These are phyloP conservation scores for Trichoderma harzianum DNA, from an alignment of 2,329 filamentous ascomycete species.

Conservation along the genomic window DNA sequence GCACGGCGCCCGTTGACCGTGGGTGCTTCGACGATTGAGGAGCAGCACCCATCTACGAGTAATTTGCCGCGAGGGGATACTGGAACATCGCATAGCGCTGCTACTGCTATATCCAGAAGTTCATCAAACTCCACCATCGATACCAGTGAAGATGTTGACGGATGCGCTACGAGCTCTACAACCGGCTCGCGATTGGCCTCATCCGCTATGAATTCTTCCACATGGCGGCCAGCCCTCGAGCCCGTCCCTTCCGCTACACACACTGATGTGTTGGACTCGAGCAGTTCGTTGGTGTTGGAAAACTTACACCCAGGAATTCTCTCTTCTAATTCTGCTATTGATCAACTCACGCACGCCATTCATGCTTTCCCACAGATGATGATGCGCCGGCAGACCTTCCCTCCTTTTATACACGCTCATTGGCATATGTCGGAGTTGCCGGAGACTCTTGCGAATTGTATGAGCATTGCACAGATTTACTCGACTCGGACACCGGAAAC, in stretches of 20 bases:
- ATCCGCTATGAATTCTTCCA: neutral
- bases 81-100: neutral
- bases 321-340: neutral
- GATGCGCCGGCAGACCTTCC: neutral
- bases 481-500: neutral
- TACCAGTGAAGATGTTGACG: neutral
- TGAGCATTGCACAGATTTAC: neutral
- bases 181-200: too few relatives aligned
- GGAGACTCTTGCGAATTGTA: neutral
- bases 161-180: neutral
- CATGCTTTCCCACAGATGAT: slow-evolving; percentile 5
- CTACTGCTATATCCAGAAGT: neutral
- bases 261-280: neutral
- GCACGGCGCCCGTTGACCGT: neutral
- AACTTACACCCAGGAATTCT: neutral
- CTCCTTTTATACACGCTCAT: neutral
- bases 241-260: neutral
- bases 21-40: neutral
- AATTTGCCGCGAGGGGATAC: neutral
- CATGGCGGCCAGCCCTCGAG: neutral
- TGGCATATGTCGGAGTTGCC: neutral
- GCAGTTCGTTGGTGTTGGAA: neutral
- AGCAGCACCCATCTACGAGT: neutral
- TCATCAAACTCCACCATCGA: neutral
- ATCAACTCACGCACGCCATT: neutral